These are phyloP conservation scores for Cynanchum wilfordii DNA, from an alignment of 257 asterid genomes.

Conservation along the genomic window DNA sequence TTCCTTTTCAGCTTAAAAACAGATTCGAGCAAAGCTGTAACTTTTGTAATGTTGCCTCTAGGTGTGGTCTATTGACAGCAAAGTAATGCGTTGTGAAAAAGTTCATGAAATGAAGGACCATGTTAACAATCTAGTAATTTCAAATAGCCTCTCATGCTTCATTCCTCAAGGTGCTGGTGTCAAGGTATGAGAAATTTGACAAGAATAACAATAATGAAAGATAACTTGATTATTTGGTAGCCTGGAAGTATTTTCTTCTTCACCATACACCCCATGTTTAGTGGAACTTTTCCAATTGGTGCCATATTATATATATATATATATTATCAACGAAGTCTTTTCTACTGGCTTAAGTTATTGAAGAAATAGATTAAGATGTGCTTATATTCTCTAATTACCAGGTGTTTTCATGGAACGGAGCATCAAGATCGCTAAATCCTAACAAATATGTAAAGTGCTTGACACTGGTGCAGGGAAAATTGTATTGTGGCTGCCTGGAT, in stretches of 20 bases:
- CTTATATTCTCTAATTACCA: slow-evolving; percentile 15
- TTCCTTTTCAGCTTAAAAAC: not conserved
- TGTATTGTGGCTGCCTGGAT: slow-evolving; percentile 80
- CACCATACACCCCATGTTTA: not conserved
- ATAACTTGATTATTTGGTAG: not conserved
- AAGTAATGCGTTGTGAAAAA: slow-evolving; percentile 55
- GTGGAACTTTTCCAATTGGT: not conserved
- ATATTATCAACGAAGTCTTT: not conserved
- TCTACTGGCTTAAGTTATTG: not conserved
- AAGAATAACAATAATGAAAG: not conserved
- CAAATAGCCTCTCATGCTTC: slow-evolving; percentile 61
- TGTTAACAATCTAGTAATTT: slow-evolving; percentile 49
- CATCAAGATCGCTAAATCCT: slow-evolving; percentile 53
- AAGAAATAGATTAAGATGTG: not conserved
- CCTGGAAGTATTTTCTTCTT: not conserved
- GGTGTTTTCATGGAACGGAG: slow-evolving; percentile 73
- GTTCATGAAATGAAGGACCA: slow-evolving; percentile 79
- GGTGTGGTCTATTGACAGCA: slow-evolving; percentile 59
- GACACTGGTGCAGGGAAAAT: slow-evolving; percentile 58
- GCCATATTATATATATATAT: not conserved
- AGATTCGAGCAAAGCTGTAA: slow-evolving; percentile 1
- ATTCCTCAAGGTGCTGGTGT: slow-evolving; percentile 79
- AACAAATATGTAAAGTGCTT: slow-evolving; percentile 53
- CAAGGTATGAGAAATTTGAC: slow-evolving; percentile 39
- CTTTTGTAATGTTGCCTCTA: slow-evolving; percentile 19